Base-by-base conservation (phyloP, 192 early-diverging fungal genomes). In the Coemansia furcata region DNA sequence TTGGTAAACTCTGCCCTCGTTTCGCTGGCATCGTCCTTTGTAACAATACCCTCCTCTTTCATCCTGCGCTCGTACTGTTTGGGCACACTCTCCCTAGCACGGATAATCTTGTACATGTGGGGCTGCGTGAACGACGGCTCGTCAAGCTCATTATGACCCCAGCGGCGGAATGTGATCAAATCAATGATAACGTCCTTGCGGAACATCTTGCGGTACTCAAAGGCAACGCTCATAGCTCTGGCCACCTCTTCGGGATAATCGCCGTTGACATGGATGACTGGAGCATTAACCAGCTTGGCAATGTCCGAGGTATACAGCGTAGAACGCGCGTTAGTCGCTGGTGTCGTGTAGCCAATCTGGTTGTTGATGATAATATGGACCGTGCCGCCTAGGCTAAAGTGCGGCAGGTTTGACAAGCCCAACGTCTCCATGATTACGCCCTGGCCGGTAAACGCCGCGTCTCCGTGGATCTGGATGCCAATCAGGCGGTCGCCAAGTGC, bases 291-390 rank as follows among this genome's bases (percentile, higher is more conserved):
- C 86, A 97, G 94, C 77, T 98, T 98, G 30, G 90, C 97, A 71
- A 98, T 90, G 65, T 98, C 97, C 1, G 92, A 94, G 32, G 91
- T 92, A 78, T 98, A 97, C 21, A 89, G 84, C 8, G 93, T 94
- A 2, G 93, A 94, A 38, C 97, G 90, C 0, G 95, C 93, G 70
- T 98, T 98, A 69, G 91, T 90, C 10, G 94, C 92, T 14, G 94
- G 95, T n/a, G 95, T 98, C 0, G 95, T 98, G 82, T 97, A 98
- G 32, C 92, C 92, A 57, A 98, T 89, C 83, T 98, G 97, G 83
- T 98, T 98, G 77, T 98, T 98, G 71, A 98, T 94, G 52, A 98
- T 97, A 67, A 98, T 86, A 69, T 98, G 97, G n/a, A 98, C 76
- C 4, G 93, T 94, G 19, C 97, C 97, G 73, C 97, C 97, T 2